These are phyloP conservation scores for Bacidia rubella DNA, from an alignment of 495 filamentous ascomycete species.

Conservation along the genomic window DNA sequence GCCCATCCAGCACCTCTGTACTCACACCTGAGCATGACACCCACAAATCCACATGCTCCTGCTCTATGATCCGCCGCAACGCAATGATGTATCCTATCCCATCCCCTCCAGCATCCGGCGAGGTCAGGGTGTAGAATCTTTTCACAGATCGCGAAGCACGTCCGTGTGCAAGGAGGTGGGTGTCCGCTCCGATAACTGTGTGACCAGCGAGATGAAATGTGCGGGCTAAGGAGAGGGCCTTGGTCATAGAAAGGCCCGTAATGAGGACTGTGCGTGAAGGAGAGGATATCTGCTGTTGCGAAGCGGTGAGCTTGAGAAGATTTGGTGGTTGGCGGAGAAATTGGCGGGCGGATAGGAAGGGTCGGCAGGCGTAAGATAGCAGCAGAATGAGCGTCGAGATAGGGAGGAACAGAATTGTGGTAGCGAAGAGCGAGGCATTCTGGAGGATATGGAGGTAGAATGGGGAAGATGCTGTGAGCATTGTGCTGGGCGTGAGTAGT, in stretches of 20 bases:
- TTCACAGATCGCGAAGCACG: conserved; percentile 34
- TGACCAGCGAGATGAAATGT: conserved; percentile 52
- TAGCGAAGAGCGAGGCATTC: conserved; percentile 33
- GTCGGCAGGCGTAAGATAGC: conserved; percentile 22
- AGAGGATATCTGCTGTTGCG: conserved; percentile 21
- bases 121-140: conserved; percentile 40
- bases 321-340: conserved; percentile 15
- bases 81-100: conserved; percentile 31
- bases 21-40: conserved; percentile 53
- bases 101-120: conserved; percentile 17
- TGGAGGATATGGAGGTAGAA: conserved; percentile 29
- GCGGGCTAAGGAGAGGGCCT: conserved; percentile 54
- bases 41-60: conserved; percentile 58
- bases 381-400: conserved; percentile 37
- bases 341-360: conserved; percentile 16
- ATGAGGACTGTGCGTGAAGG: conserved; percentile 51
- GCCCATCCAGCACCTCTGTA: conserved; percentile 46
- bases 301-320: conserved; percentile 9
- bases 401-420: conserved; percentile 41
- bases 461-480: conserved; percentile 21
- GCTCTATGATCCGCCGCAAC: conserved; percentile 42
- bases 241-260: conserved; percentile 56
- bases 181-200: conserved; percentile 57
- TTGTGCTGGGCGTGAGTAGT: neutral
- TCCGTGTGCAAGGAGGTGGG: conserved; percentile 28